Evolutionary conservation across 2,329 filamentous ascomycete genomes (phyloP), one percentile per base, ranked within the genome.

Genomic region (Penicillium sp.): DNA sequence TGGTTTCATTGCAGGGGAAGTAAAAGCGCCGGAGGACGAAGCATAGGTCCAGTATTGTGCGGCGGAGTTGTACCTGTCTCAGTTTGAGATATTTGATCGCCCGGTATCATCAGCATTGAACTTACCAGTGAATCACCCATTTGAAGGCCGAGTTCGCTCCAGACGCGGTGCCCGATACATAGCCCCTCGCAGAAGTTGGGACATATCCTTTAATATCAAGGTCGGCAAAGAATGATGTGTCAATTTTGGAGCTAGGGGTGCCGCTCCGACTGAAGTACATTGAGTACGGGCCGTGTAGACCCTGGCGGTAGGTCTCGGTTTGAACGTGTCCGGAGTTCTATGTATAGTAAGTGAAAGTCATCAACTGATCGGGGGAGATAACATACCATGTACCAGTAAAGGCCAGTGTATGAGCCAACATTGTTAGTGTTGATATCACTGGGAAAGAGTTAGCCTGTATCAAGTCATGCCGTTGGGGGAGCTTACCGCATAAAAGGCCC

Each of bases 11-110:
- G 79, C 73, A 0, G 85, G 85, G 0, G 84, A 86, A 2, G 79
- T 85, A 70, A 85, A 89, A 11, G 74, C 74, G 9, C 84, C 84
- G 41, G 70, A 74, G 19, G 78, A 78, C 8, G 75, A 75, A 18
- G 83, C 80, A 55, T 82, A 82, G 6, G 78, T 72, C 85, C 85
- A 89, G 75, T 88, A 88, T 65, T 88, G 86, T 0, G 83, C 82
- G 6, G 75, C 74, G 29, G 67, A 67, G 68, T 88, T 88, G 71
- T 81, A 83, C 65, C 64, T 67, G 13, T 36, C 2, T 8, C n/a
- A 1, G 0, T 13, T 13, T 47, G 8, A 56, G 19, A 11, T 7
- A 19, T 18, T 10, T 14, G 9, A 7, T 36, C 9, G 14, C 32
- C 6, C 10, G 5, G 8, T 11, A 29, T 8, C 1, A n/a, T 23